Evolutionary conservation across 257 asterid species (phyloP).

Genomic region (Rauvolfia tetraphylla): DNA sequence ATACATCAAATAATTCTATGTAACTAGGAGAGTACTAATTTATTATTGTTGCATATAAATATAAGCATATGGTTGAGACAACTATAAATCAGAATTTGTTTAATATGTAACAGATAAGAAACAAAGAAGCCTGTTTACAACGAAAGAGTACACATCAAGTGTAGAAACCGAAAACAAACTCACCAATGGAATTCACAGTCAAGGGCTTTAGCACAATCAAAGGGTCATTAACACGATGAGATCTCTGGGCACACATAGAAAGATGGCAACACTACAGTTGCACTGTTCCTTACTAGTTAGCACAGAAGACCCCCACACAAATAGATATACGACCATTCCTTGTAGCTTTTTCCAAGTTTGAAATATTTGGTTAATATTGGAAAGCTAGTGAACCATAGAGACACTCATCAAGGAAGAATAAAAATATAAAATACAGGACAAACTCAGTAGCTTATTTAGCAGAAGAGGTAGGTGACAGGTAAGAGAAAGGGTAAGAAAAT

Average conservation of each 20-base stretch:
- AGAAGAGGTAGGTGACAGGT: background rate
- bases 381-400: background rate
- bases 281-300: background rate
- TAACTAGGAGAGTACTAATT: background rate
- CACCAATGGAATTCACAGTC: background rate
- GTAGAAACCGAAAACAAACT: background rate
- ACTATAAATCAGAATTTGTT: background rate
- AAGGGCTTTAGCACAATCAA: too few species aligned
- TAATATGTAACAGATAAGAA: background rate
- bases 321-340: background rate
- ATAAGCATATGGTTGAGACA: conserved; percentile 3
- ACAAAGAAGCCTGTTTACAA: background rate
- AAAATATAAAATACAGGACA: background rate
- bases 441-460: background rate
- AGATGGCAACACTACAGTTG: background rate
- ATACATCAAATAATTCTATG: background rate
- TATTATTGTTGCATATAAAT: background rate
- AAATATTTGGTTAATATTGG: background rate
- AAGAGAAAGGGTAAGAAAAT: background rate
- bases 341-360: background rate
- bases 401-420: background rate
- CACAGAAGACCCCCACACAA: background rate
- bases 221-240: background rate
- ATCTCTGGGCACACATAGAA: background rate
- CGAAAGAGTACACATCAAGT: background rate